Evolutionary conservation across 306 rosid species (phyloP).

Genomic region (Vicia sativa): DNA sequence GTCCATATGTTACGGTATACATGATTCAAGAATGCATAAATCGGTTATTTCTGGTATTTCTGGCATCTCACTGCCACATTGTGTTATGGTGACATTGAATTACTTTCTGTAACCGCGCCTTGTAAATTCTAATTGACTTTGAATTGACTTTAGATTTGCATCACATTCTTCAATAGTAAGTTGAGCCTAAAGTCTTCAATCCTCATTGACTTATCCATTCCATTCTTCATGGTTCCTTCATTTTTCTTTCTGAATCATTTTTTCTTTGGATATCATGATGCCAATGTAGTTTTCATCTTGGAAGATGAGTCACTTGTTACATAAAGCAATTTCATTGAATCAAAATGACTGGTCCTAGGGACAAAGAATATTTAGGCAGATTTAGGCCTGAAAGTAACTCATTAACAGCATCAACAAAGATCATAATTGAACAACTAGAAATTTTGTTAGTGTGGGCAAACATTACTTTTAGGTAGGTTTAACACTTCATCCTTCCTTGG

Average conservation of each 20-base stretch:
- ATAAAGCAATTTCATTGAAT: slow-evolving; percentile 24
- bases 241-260: slow-evolving; percentile 13
- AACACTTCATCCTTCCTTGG: slow-evolving; percentile 20
- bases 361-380: slow-evolving; percentile 12
- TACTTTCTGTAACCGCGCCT: background rate
- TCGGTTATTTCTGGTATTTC: slow-evolving; percentile 9
- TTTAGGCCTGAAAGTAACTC: slow-evolving; percentile 28
- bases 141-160: background rate
- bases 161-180: slow-evolving; percentile 28
- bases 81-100: slow-evolving; percentile 10
- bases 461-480: slow-evolving; percentile 26
- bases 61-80: background rate
- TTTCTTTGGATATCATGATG: slow-evolving; percentile 15
- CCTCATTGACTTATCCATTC: background rate
- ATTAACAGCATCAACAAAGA: slow-evolving; percentile 15
- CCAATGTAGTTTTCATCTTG: slow-evolving; percentile 12
- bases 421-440: background rate
- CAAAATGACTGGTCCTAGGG: slow-evolving; percentile 18
- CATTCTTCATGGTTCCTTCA: slow-evolving; percentile 2
- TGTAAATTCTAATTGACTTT: background rate
- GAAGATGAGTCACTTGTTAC: slow-evolving; percentile 3
- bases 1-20: slow-evolving; percentile 46
- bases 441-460: slow-evolving; percentile 28
- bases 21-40: slow-evolving; percentile 52
- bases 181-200: slow-evolving; percentile 7